phyloP scores from a whole-genome alignment of 2,329 filamentous ascomycete genomes.

The Monosporascus cannonballus region DNA sequence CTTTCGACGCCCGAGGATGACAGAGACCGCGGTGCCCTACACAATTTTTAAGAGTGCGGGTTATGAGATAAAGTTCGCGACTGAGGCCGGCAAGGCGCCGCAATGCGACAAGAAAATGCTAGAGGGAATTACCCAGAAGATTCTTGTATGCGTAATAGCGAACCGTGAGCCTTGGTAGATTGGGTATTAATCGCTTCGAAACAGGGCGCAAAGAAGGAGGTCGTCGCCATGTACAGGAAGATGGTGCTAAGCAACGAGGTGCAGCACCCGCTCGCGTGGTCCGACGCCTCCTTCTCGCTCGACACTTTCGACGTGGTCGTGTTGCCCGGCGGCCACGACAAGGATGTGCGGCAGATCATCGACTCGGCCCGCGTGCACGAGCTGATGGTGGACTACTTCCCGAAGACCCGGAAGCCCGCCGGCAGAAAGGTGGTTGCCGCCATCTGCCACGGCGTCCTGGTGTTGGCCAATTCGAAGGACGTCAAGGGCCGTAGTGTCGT shows the following conservation, averaged over 20 bases:
- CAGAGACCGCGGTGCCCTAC: slow-evolving; percentile 47
- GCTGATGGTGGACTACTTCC: slow-evolving; percentile 41
- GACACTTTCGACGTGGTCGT: slow-evolving; percentile 41
- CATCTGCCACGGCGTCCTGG: slow-evolving; percentile 48
- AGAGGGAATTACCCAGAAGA: slow-evolving; percentile 40
- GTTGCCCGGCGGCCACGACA: slow-evolving; percentile 48
- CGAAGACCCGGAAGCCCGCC: slow-evolving; percentile 37
- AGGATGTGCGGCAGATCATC: slow-evolving; percentile 43
- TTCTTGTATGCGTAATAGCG: slow-evolving; percentile 32
- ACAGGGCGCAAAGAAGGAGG: slow-evolving; percentile 38
- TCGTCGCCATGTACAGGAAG: slow-evolving; percentile 33
- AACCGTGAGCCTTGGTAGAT: not conserved
- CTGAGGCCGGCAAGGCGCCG: slow-evolving; percentile 40
- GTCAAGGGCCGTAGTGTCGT: slow-evolving; percentile 39
- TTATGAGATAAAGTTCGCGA: slow-evolving; percentile 43
- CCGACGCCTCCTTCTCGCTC: slow-evolving; percentile 35
- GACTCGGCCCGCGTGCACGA: slow-evolving; percentile 39
- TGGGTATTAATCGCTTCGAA: slow-evolving; percentile 1
- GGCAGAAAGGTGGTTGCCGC: slow-evolving; percentile 39
- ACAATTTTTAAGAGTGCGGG: slow-evolving; percentile 39
- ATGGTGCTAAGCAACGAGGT: slow-evolving; percentile 38
- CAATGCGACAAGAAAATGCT: slow-evolving; percentile 45
- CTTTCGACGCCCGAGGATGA: not conserved
- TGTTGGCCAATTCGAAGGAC: slow-evolving; percentile 36
- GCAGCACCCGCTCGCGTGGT: slow-evolving; percentile 39